Base-by-base conservation (phyloP, 75 land plant genomes). In the Larix kaempferi region DNA sequence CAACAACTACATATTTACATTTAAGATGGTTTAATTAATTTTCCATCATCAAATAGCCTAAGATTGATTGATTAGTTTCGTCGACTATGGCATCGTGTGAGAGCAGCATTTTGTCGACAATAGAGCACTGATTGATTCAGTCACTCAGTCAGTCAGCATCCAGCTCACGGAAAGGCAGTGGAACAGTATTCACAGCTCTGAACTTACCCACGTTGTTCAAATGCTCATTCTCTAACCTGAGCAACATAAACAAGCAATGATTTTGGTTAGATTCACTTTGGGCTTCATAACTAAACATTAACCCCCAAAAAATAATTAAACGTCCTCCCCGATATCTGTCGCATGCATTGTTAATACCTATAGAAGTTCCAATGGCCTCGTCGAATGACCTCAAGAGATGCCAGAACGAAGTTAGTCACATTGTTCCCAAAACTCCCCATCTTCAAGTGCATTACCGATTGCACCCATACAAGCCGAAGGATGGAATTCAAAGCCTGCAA, bases 381-480 rank as follows among this genome's bases (percentile, higher is more conserved):
- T 49, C 86, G 76, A 25, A 86, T 74, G 29, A 86, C 78, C 76
- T 86, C 88, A 59, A 84, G 54, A 80, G 84, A 71, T 25, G 88
- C 88, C 56, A 86, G 61, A 14, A 84, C 41, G 25, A 49, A 22
- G 2, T 3, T 6, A 5, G 75, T 73, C 12, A 49, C 29, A 11
- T 27, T 73, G 44, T 73, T 8, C 58, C 90, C 89, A 3, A 93
- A 61, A n/a, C 59, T 26, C 5, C 84, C 87, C 49, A 84, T n/a
- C 12, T 78, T 88, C 22, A 91, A 76, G 33, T 76, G 77, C 75
- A 88, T 82, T 54, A 98, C 74, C 2, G 90, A 80, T 82, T 93
- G 93, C 7, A 98, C 78, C 98, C 98, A 95, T 58, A 89, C 94
- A 59, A 98, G 85, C 67, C 99, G 78, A 15, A 98, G 81, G 6